A percentile compares a stretch with the other conserved stretches of the same genome.
phyloP scores from a whole-genome alignment of 2,329 filamentous ascomycete species.

The Microdochium paspali region DNA sequence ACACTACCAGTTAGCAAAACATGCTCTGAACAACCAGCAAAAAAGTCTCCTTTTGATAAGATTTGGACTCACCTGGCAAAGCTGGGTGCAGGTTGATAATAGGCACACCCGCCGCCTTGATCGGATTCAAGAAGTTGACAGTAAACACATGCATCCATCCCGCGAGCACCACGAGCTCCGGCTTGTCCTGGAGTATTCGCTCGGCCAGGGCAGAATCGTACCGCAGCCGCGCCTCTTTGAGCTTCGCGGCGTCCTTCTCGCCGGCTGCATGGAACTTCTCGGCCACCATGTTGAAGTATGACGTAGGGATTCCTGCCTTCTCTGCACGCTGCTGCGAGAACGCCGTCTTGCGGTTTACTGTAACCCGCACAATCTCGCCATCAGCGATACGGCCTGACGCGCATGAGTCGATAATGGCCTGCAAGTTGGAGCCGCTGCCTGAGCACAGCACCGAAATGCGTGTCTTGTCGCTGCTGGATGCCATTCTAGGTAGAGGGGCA shows the following conservation, averaged over 20 bases:
- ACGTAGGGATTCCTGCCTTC: conserved; percentile 56
- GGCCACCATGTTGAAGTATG: conserved; percentile 73
- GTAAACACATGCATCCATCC: conserved; percentile 85
- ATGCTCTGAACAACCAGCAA: conserved; percentile 40
- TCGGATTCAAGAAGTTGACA: conserved; percentile 56
- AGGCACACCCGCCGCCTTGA: conserved; percentile 50
- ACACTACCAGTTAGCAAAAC: background rate
- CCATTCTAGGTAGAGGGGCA: background rate
- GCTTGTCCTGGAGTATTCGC: conserved; percentile 53
- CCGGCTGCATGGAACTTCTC: conserved; percentile 53
- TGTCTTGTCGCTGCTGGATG: conserved; percentile 1
- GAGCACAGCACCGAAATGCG: conserved; percentile 52
- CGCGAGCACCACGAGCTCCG: conserved; percentile 70
- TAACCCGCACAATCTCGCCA: conserved; percentile 33
- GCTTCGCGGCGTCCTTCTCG: conserved; percentile 47
- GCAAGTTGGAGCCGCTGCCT: conserved; percentile 61
- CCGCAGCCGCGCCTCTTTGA: conserved; percentile 48
- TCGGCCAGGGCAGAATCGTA: conserved; percentile 71
- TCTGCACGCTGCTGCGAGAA: conserved; percentile 31
- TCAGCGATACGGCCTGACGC: conserved; percentile 25
- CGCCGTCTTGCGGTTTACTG: conserved; percentile 38
- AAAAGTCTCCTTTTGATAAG: conserved; percentile 58
- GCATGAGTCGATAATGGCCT: conserved; percentile 54
- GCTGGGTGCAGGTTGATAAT: conserved; percentile 81
- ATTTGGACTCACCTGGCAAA: conserved; percentile 32